phyloP scores from a whole-genome alignment of 768 basidiomycete species.

The Lepiota brunneoincarnata region DNA sequence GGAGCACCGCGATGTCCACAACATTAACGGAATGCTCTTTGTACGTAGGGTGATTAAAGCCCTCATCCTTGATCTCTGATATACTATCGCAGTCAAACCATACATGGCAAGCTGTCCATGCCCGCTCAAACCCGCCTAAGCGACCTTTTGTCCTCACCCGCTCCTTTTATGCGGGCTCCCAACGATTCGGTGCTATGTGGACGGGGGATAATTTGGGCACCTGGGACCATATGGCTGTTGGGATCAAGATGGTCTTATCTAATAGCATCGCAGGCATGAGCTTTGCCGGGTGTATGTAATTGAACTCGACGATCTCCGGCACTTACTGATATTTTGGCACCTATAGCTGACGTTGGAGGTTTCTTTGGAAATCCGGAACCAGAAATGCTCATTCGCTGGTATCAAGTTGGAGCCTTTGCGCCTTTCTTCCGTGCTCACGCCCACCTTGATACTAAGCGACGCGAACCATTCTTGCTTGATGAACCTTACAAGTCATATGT shows the following conservation, averaged over 20 bases:
- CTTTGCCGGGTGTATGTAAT: constrained; percentile 80
- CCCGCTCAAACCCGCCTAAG: constrained; percentile 69
- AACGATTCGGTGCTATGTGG: constrained; percentile 97
- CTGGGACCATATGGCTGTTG: constrained; percentile 96
- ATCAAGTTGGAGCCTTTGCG: constrained; percentile 90
- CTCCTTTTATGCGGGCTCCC: constrained; percentile 93
- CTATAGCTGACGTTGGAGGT: constrained; percentile 91
- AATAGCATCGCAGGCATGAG: constrained; percentile 89
- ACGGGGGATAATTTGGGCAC: constrained; percentile 97
- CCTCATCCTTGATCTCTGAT: not conserved
- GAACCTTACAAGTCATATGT: constrained; percentile 87
- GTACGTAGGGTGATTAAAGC: constrained; percentile 36
- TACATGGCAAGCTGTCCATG: constrained; percentile 76
- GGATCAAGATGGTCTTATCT: constrained; percentile 89
- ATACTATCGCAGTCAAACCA: constrained; percentile 64
- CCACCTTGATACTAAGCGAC: constrained; percentile 95
- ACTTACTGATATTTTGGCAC: constrained; percentile 4
- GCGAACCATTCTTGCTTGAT: constrained; percentile 91
- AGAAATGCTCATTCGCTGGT: constrained; percentile 97
- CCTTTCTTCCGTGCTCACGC: constrained; percentile 99
- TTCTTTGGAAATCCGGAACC: constrained; percentile 97
- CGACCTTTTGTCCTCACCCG: constrained; percentile 96
- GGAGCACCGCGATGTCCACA: constrained; percentile 98
- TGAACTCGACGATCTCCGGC: not conserved
- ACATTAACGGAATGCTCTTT: constrained; percentile 95